These are phyloP conservation scores for rapeseed (Brassica napus) DNA, from an alignment of 345 rosid genomes.

Conservation along the genomic window Da-Ae NC_063440.1:1724001-1724500, in stretches of 20 bases:
- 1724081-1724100: slow-evolving; percentile 36
- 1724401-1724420: slow-evolving; percentile 47
- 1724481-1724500: background rate
- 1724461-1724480: slow-evolving; percentile 48
- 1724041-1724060: slow-evolving; percentile 27
- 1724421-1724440: slow-evolving; percentile 56
- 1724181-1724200: slow-evolving; percentile 1
- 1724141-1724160: slow-evolving; percentile 29
- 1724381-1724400: slow-evolving; percentile 54
- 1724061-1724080: slow-evolving; percentile 15
- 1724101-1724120: slow-evolving; percentile 40
- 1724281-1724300: slow-evolving; percentile 14
- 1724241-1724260: slow-evolving; percentile 32
- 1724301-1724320: slow-evolving; percentile 20
- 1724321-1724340: slow-evolving; percentile 3
- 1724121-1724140: slow-evolving; percentile 34
- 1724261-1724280: slow-evolving; percentile 9
- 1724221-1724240: slow-evolving; percentile 37
- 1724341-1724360: slow-evolving; percentile 24
- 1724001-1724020: slow-evolving; percentile 50
- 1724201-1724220: slow-evolving; percentile 35
- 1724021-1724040: slow-evolving; percentile 31
- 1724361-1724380: slow-evolving; percentile 49
- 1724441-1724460: slow-evolving; percentile 47
- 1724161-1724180: slow-evolving; percentile 7